These are phyloP conservation scores for Luvunga scandens DNA, from an alignment of 345 rosid genomes.

Conservation along the genomic window DNA sequence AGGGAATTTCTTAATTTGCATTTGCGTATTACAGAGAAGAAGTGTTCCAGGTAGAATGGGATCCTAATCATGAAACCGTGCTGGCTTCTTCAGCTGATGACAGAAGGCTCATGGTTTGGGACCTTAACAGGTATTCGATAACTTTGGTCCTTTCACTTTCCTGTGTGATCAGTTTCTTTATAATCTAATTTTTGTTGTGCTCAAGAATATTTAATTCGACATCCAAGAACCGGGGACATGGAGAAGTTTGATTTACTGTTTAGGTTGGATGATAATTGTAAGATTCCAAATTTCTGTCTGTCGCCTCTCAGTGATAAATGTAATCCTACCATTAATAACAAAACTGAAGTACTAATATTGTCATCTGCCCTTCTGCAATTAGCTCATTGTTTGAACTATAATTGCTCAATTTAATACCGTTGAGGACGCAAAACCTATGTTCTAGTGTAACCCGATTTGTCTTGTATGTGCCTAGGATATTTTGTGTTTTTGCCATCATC, in stretches of 20 bases:
- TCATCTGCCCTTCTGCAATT: not conserved
- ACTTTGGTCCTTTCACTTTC: not conserved
- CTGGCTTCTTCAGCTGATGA: constrained; percentile 91
- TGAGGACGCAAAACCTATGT: not conserved
- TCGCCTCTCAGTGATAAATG: not conserved
- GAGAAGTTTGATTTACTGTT: not conserved
- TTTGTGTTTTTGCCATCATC: not conserved
- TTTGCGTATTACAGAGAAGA: constrained; percentile 59
- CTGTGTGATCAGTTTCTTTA: not conserved
- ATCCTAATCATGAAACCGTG: constrained; percentile 91
- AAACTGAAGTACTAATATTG: not conserved
- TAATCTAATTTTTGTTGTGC: not conserved
- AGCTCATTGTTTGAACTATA: not conserved
- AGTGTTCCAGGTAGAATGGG: constrained; percentile 97
- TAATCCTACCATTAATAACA: not conserved
- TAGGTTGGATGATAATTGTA: not conserved
- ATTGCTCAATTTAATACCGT: not conserved
- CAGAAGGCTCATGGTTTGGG: constrained; percentile 94
- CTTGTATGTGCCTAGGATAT: not conserved
- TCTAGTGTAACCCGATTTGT: not conserved
- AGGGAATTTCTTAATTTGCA: not conserved
- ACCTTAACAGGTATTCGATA: constrained; percentile 69
- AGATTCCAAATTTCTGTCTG: too few relatives aligned
- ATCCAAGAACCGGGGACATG: not conserved
- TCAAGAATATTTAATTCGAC: not conserved